These are phyloP conservation scores for Cercospora sp. DNA, from an alignment of 2,329 filamentous ascomycete genomes.

Conservation along the genomic window DNA sequence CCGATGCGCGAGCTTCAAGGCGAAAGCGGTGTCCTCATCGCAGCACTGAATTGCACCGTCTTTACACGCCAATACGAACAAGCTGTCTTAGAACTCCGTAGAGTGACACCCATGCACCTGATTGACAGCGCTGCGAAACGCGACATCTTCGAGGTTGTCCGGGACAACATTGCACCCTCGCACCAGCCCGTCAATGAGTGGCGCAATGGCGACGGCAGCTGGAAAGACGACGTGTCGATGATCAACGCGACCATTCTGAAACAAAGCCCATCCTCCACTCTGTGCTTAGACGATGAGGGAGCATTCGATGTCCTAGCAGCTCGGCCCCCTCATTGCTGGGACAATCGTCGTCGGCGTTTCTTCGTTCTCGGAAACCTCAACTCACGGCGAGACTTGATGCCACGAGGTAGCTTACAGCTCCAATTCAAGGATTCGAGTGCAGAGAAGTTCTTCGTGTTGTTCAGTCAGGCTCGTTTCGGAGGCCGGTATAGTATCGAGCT, in stretches of 20 bases:
- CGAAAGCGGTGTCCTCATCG: neutral
- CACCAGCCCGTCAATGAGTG: neutral
- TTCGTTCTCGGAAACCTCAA: slow-evolving; percentile 1
- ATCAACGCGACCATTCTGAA: slow-evolving; percentile 5
- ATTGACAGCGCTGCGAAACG: neutral
- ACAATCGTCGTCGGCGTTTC: neutral
- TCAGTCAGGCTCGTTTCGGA: slow-evolving; percentile 6
- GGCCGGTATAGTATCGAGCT: slow-evolving; percentile 2
- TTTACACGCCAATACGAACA: neutral
- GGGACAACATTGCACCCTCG: neutral
- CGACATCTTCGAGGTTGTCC: slow-evolving; percentile 7
- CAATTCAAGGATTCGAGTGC: neutral
- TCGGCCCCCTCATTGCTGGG: neutral
- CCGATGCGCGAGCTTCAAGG: slow-evolving; percentile 1
- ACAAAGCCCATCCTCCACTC: neutral
- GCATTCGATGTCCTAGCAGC: neutral
- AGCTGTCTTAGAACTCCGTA: slow-evolving; percentile 3
- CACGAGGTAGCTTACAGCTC: neutral
- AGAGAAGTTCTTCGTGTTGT: neutral
- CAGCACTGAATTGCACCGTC: neutral
- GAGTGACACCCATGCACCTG: neutral
- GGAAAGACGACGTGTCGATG: neutral
- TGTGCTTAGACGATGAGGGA: neutral
- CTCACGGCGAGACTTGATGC: neutral
- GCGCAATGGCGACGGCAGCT: slow-evolving; percentile 1